phyloP scores from a whole-genome alignment of 441 rosid species.

The Mallotus repandus region DNA sequence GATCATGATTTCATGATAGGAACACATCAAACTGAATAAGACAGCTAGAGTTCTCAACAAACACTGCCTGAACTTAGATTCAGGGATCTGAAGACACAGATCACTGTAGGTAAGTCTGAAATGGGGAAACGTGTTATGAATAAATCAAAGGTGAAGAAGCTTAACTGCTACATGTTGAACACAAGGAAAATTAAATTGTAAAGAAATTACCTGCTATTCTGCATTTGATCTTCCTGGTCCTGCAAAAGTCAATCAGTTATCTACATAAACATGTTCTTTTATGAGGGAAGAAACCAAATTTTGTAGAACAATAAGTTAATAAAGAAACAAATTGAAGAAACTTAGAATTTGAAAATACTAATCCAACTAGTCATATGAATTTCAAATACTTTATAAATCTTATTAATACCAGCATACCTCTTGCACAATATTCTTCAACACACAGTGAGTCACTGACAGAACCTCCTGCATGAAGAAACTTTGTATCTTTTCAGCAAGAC shows the following conservation, averaged over 20 bases:
- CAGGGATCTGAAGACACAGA: constrained; percentile 91
- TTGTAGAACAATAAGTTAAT: background rate
- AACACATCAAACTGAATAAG: constrained; percentile 81
- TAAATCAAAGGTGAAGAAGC: constrained; percentile 22
- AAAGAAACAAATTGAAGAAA: background rate
- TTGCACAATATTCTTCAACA: constrained; percentile 64
- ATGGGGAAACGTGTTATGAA: constrained; percentile 35
- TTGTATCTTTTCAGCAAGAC: constrained; percentile 97
- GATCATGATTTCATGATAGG: constrained; percentile 87
- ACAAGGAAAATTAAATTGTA: constrained; percentile 17
- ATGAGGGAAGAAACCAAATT: constrained; percentile 16
- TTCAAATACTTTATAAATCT: constrained; percentile 10
- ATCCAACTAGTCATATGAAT: constrained; percentile 2
- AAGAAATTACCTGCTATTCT: constrained; percentile 66
- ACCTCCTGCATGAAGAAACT: constrained; percentile 99
- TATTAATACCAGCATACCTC: constrained; percentile 58
- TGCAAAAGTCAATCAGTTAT: constrained; percentile 47
- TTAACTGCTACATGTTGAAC: constrained; percentile 6
- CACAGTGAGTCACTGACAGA: constrained; percentile 83
- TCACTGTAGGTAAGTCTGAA: constrained; percentile 98
- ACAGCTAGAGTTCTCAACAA: constrained; percentile 83
- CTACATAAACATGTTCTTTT: constrained; percentile 25
- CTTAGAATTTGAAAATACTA: constrained; percentile 9
- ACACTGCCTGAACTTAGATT: constrained; percentile 91
- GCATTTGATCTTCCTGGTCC: constrained; percentile 62